A percentile compares a stretch with the other conserved stretches of the same genome.
Evolutionary conservation across 108 stramenopile genomes (phyloP).

Genomic region (Cyclotella cryptica): DNA sequence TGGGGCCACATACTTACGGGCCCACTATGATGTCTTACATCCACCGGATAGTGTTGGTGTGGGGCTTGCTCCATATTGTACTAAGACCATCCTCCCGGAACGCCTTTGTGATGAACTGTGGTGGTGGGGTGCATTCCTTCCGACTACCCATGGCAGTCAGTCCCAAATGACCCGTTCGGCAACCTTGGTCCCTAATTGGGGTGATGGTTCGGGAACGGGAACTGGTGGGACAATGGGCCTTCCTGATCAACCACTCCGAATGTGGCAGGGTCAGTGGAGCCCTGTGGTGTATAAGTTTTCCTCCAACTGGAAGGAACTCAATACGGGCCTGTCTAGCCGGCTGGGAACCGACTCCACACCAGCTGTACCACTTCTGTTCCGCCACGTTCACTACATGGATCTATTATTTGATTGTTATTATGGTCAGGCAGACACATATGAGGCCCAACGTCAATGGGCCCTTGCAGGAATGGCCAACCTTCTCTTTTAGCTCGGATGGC

Average conservation of each 20-base stretch:
- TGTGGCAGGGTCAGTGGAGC: conserved; percentile 8
- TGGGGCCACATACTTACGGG: neutral
- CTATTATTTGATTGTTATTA: neutral
- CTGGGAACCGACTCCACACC: neutral
- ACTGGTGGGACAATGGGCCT: neutral
- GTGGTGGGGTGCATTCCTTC: neutral
- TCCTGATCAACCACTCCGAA: neutral
- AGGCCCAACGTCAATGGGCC: neutral
- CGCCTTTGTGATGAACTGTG: neutral
- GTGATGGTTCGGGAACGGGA: conserved; percentile 3
- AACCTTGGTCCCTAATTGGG: conserved; percentile 2
- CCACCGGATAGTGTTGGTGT: neutral
- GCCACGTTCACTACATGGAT: neutral
- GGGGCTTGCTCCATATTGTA: neutral
- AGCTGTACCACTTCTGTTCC: neutral
- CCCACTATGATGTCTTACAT: neutral
- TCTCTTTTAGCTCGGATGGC: neutral
- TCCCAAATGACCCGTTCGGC: neutral
- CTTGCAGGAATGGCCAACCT: neutral
- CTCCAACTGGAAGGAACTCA: conserved; percentile 11
- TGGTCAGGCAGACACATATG: neutral
- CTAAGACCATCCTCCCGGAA: neutral
- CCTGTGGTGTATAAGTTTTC: neutral
- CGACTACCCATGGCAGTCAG: neutral
- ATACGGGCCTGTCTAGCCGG: conserved; percentile 1